These are phyloP conservation scores for Eimeria necatrix DNA, from an alignment of 169 alveolate genomes.

Conservation along the genomic window DNA sequence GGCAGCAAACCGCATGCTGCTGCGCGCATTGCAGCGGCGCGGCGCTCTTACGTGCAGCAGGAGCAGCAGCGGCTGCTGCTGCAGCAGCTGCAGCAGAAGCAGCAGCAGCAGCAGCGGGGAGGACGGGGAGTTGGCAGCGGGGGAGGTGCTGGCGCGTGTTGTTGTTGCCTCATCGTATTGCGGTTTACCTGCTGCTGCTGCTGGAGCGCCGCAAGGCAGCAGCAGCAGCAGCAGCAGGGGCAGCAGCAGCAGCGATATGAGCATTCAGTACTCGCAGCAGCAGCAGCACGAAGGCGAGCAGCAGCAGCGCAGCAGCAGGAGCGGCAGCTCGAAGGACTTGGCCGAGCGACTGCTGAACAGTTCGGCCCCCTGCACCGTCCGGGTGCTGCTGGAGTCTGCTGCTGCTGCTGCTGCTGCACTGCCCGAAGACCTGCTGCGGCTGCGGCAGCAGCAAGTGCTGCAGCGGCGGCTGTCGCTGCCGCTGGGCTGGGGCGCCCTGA, in stretches of 20 bases:
- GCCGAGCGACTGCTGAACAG: neutral
- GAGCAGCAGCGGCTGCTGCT: neutral
- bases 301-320: slow-evolving; percentile 21
- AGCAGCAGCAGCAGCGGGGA: slow-evolving; percentile 40
- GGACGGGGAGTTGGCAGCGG: neutral
- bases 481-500: neutral
- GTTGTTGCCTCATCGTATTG: neutral
- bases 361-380: neutral
- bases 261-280: neutral
- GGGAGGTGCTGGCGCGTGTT: neutral
- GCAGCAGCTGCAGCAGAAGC: neutral
- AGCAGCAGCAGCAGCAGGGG: slow-evolving; percentile 37
- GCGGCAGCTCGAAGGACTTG: neutral
- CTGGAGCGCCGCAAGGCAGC: neutral
- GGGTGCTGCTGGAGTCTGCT: slow-evolving; percentile 34
- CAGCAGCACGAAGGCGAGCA: neutral
- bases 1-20: slow-evolving; percentile 25
- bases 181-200: neutral
- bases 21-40: slow-evolving; percentile 16
- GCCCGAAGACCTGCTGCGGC: neutral
- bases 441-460: neutral
- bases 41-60: slow-evolving; percentile 21
- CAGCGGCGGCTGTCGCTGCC: slow-evolving; percentile 14
- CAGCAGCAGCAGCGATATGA: neutral
- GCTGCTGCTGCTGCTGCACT: slow-evolving; percentile 27